Evolutionary conservation across 768 basidiomycete genomes (phyloP).

Genomic region (Rhizopogon sp.): DNA sequence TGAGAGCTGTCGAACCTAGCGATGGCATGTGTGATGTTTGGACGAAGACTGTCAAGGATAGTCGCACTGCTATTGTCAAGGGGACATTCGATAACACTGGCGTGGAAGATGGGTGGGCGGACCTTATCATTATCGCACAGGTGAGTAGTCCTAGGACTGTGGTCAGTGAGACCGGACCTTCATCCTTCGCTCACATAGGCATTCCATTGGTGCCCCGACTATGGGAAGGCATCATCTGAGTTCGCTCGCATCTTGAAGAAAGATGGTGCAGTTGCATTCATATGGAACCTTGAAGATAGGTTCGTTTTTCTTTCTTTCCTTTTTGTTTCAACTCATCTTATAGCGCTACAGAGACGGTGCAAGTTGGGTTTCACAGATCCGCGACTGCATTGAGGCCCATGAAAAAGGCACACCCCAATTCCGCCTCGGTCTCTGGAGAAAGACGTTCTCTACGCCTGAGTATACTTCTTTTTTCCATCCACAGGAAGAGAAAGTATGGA

Average conservation of each 20-base stretch:
- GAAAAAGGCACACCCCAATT: conserved; percentile 81
- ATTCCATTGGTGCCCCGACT: conserved; percentile 91
- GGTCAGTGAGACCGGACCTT: not conserved
- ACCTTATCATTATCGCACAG: conserved; percentile 75
- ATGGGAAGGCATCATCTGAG: conserved; percentile 64
- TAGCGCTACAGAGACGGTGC: conserved; percentile 42
- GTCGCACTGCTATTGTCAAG: conserved; percentile 47
- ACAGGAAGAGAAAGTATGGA: conserved; percentile 52
- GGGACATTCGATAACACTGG: conserved; percentile 68
- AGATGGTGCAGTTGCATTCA: conserved; percentile 59
- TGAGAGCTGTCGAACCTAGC: conserved; percentile 81
- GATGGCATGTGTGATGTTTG: conserved; percentile 81
- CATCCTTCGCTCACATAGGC: conserved; percentile 44
- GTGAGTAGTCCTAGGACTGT: conserved; percentile 26
- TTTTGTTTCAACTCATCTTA: not conserved
- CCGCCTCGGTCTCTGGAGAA: conserved; percentile 70
- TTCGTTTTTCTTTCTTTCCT: conserved; percentile 17
- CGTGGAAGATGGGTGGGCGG: conserved; percentile 66
- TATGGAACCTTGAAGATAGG: conserved; percentile 94
- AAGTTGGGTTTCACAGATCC: conserved; percentile 70
- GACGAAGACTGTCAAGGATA: conserved; percentile 46
- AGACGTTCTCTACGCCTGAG: conserved; percentile 55
- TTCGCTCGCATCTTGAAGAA: conserved; percentile 80
- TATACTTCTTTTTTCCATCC: conserved; percentile 59
- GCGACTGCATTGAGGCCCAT: conserved; percentile 62